phyloP scores from a whole-genome alignment of 495 filamentous ascomycete species.

The Coniosporium apollinis region DNA sequence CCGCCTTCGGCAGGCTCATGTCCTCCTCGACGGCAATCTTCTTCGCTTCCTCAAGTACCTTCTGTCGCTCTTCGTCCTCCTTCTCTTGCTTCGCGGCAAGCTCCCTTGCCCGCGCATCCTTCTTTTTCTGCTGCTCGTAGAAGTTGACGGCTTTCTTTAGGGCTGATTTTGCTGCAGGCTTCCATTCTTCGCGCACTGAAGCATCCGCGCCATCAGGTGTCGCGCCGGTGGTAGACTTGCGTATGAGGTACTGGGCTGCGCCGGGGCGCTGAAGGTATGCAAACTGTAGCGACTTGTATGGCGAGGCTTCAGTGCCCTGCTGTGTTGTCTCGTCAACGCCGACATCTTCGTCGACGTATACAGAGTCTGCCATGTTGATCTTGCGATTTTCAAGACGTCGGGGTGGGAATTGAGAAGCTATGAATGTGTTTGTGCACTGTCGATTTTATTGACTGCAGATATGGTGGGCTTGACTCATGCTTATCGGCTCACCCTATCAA shows the following conservation, averaged over 20 bases:
- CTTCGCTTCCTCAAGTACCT: slow-evolving; percentile 69
- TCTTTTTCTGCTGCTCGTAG: slow-evolving; percentile 35
- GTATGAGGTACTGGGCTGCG: slow-evolving; percentile 45
- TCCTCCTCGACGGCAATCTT: slow-evolving; percentile 75
- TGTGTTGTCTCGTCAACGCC: slow-evolving; percentile 54
- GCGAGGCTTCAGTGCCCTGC: slow-evolving; percentile 50
- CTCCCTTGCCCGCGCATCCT: slow-evolving; percentile 30
- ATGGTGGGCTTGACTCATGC: too few relatives aligned
- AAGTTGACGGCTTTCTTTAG: slow-evolving; percentile 65
- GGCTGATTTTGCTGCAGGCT: slow-evolving; percentile 65
- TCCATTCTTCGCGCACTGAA: slow-evolving; percentile 45
- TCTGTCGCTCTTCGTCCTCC: slow-evolving; percentile 48
- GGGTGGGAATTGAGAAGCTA: too few relatives aligned
- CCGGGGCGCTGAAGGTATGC: slow-evolving; percentile 57
- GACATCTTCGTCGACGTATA: slow-evolving; percentile 66
- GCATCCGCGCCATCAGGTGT: slow-evolving; percentile 40
- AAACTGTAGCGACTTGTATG: slow-evolving; percentile 65
- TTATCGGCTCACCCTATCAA: too few relatives aligned
- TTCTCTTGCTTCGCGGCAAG: slow-evolving; percentile 52
- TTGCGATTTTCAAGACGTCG: too few relatives aligned
- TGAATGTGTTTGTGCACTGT: too few relatives aligned
- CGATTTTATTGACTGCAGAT: too few relatives aligned
- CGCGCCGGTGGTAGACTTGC: slow-evolving; percentile 28
- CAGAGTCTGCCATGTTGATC: not conserved
- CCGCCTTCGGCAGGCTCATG: slow-evolving; percentile 54